Conservation (phyloP, 371 early-diverging fungal genomes). For the Mortierella sp. region DNA sequence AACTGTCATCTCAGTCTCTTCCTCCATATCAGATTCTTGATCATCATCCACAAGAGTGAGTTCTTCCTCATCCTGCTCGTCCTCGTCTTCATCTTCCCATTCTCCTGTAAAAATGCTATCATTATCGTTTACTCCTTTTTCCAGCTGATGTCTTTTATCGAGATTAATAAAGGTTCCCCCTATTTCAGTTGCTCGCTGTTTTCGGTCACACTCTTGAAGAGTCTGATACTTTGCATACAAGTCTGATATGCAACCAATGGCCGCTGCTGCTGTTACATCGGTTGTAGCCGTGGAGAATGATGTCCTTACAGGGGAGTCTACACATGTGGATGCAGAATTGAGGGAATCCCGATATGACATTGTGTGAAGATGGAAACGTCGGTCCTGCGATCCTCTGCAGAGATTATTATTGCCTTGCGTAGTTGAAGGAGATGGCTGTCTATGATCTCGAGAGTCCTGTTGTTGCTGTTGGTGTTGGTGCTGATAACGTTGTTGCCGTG, state of each 20-base stretch:
- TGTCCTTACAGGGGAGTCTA: constrained; percentile 11
- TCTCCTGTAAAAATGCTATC: not conserved
- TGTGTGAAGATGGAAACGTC: not conserved
- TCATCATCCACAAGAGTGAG: not conserved
- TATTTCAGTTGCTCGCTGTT: not conserved
- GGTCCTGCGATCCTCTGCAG: not conserved
- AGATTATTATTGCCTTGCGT: not conserved
- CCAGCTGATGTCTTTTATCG: not conserved
- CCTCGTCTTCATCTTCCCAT: not conserved
- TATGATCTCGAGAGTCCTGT: not conserved
- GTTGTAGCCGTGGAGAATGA: not conserved
- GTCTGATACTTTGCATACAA: not conserved
- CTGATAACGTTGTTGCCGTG: not conserved
- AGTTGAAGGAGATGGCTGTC: not conserved
- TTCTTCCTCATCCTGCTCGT: not conserved
- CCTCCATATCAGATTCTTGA: not conserved
- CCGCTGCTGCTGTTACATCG: not conserved
- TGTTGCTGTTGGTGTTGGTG: not conserved
- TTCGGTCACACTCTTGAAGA: not conserved
- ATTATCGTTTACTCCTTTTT: not conserved
- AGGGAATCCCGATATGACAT: constrained; percentile 6
- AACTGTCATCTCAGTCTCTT: constrained; percentile 14
- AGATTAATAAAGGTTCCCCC: not conserved
- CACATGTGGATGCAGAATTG: constrained; percentile 14
- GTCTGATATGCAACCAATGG: constrained; percentile 1